A percentile compares a stretch with the other conserved stretches of the same genome.
phyloP scores from a whole-genome alignment of 192 early-diverging fungal species.

The Coemansia sp. region DNA sequence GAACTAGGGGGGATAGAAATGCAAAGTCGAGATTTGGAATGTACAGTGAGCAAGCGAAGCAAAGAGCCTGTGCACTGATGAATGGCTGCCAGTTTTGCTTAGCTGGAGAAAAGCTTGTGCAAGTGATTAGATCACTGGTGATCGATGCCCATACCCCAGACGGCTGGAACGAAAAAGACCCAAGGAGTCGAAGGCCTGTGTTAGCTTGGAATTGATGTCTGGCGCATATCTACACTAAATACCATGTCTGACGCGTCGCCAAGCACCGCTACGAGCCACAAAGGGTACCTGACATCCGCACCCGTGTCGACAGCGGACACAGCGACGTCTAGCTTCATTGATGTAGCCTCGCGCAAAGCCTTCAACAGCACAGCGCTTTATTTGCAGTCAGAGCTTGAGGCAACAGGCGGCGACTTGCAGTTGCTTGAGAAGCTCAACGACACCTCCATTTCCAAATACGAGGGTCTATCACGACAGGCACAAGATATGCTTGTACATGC shows the following conservation, averaged over 20 bases:
- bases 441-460: slow-evolving; percentile 47
- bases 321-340: slow-evolving; percentile 4
- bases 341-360: slow-evolving; percentile 31
- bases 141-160: neutral
- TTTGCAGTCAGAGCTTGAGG: slow-evolving; percentile 46
- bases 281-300: neutral
- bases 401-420: slow-evolving; percentile 31
- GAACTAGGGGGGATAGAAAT: neutral
- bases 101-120: neutral
- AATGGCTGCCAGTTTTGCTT: neutral
- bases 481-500: slow-evolving; percentile 53
- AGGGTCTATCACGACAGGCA: slow-evolving; percentile 48
- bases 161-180: neutral
- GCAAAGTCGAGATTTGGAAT: slow-evolving; percentile 5
- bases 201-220: neutral
- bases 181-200: neutral
- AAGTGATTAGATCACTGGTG: neutral
- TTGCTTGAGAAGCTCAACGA: slow-evolving; percentile 51
- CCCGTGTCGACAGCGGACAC: neutral
- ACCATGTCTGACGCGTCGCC: neutral
- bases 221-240: neutral
- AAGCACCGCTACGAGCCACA: neutral
- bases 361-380: slow-evolving; percentile 44
- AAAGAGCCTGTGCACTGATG: neutral
- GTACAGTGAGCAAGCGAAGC: neutral